phyloP scores from a whole-genome alignment of 2,329 filamentous ascomycete species.

The Verruconis gallopava region DNA sequence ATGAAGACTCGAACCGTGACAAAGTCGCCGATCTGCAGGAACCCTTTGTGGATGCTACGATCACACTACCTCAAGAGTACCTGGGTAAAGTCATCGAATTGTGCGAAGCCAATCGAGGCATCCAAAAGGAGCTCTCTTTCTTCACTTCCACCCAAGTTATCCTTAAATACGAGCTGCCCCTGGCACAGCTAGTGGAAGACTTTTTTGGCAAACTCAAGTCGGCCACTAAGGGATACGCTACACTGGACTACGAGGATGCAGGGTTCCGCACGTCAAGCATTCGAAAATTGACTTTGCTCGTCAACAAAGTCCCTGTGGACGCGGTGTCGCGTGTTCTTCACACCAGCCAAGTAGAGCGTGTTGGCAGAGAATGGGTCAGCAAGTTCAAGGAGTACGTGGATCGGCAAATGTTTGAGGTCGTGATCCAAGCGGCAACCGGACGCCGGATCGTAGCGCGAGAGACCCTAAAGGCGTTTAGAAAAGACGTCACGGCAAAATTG shows the following conservation, averaged over 20 bases:
- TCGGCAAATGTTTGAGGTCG: constrained; percentile 90
- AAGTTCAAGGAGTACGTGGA: constrained; percentile 98
- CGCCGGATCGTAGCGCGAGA: constrained; percentile 77
- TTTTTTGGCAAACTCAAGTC: constrained; percentile 96
- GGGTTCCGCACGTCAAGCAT: constrained; percentile 72
- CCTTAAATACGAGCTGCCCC: constrained; percentile 77
- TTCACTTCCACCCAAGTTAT: constrained; percentile 91
- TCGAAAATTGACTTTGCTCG: constrained; percentile 79
- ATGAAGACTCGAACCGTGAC: constrained; percentile 45
- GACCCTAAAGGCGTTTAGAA: constrained; percentile 91
- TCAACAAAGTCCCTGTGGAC: constrained; percentile 88
- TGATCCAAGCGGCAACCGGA: constrained; percentile 85
- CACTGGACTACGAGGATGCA: constrained; percentile 90
- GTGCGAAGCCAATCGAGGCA: constrained; percentile 78
- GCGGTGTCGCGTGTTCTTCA: constrained; percentile 89
- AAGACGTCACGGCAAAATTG: constrained; percentile 85
- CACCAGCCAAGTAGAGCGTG: constrained; percentile 60
- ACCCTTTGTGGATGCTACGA: constrained; percentile 66
- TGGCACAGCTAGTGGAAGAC: constrained; percentile 86
- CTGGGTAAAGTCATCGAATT: constrained; percentile 89
- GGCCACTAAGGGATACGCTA: constrained; percentile 86
- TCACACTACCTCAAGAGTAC: constrained; percentile 89
- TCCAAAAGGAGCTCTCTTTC: constrained; percentile 78
- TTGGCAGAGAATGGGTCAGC: constrained; percentile 78
- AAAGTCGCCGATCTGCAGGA: constrained; percentile 52